Conservation (phyloP, 306 rosid species). For the Hippophae tibetana region DNA sequence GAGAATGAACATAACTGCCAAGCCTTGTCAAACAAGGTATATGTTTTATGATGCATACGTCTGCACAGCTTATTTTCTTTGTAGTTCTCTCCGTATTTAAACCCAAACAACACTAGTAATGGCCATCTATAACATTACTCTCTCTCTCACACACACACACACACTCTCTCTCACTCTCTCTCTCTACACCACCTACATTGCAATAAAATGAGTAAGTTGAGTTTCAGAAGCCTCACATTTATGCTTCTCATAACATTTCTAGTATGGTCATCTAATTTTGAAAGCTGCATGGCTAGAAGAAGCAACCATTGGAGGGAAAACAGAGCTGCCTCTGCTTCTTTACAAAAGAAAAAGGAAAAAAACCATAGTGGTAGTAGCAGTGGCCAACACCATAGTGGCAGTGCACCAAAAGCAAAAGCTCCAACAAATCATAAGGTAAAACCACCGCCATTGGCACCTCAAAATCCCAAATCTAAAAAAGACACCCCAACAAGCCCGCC, state of each 20-base stretch:
- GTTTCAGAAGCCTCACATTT: slow-evolving; percentile 47
- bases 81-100: slow-evolving; percentile 39
- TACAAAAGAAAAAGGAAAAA: slow-evolving; percentile 57
- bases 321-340: slow-evolving; percentile 38
- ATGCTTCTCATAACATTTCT: slow-evolving; percentile 42
- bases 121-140: slow-evolving; percentile 8
- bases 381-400: slow-evolving; percentile 21
- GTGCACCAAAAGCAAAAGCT: slow-evolving; percentile 54
- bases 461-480: slow-evolving; percentile 32
- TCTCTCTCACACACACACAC: background rate
- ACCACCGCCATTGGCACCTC: slow-evolving; percentile 8
- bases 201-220: slow-evolving; percentile 50
- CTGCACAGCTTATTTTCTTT: slow-evolving; percentile 21
- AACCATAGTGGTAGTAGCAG: slow-evolving; percentile 19
- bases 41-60: slow-evolving; percentile 17
- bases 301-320: slow-evolving; percentile 69
- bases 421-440: slow-evolving; percentile 10
- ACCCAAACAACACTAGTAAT: slow-evolving; percentile 29
- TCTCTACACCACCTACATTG: slow-evolving; percentile 18
- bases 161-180: slow-evolving; percentile 6
- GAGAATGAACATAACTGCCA: slow-evolving; percentile 19
- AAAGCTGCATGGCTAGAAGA: slow-evolving; percentile 75
- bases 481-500: slow-evolving; percentile 34
- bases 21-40: slow-evolving; percentile 20
- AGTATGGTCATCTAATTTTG: slow-evolving; percentile 68